These are phyloP conservation scores for Pyricularia grisea DNA, from an alignment of 2,329 filamentous ascomycete genomes.

Conservation along the genomic window DNA sequence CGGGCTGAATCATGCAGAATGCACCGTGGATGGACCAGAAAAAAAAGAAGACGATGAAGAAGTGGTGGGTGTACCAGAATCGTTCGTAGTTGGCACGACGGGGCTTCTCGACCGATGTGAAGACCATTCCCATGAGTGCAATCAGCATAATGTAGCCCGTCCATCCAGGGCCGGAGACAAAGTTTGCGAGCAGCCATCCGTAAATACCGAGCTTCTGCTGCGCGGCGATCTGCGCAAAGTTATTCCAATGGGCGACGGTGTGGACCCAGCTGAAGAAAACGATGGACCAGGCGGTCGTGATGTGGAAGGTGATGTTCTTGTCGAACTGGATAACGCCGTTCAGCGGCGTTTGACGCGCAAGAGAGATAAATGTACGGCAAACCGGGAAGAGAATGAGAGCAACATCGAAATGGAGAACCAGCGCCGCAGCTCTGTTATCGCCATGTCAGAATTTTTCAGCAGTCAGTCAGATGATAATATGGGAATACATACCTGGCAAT, in stretches of 20 bases:
- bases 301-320: constrained; percentile 86
- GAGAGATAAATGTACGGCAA: constrained; percentile 74
- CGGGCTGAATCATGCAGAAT: constrained; percentile 85
- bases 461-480: background rate
- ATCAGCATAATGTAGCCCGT: constrained; percentile 79
- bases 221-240: constrained; percentile 67
- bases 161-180: constrained; percentile 75
- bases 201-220: constrained; percentile 70
- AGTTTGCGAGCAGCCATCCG: constrained; percentile 69
- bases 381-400: constrained; percentile 73
- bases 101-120: constrained; percentile 69
- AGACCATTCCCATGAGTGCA: constrained; percentile 67
- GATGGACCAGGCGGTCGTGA: constrained; percentile 76
- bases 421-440: constrained; percentile 49
- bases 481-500: constrained; percentile 41
- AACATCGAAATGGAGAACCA: constrained; percentile 75
- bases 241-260: constrained; percentile 80
- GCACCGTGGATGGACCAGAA: constrained; percentile 88
- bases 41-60: constrained; percentile 81
- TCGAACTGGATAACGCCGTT: constrained; percentile 84
- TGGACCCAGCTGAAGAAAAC: constrained; percentile 84
- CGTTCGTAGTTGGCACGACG: constrained; percentile 76
- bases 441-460: background rate
- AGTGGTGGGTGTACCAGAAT: constrained; percentile 86
- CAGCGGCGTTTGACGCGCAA: constrained; percentile 69